These are phyloP conservation scores for Odonthalia washingtoniensis DNA, from an alignment of 31 red algal genomes.

Conservation along the genomic window DNA sequence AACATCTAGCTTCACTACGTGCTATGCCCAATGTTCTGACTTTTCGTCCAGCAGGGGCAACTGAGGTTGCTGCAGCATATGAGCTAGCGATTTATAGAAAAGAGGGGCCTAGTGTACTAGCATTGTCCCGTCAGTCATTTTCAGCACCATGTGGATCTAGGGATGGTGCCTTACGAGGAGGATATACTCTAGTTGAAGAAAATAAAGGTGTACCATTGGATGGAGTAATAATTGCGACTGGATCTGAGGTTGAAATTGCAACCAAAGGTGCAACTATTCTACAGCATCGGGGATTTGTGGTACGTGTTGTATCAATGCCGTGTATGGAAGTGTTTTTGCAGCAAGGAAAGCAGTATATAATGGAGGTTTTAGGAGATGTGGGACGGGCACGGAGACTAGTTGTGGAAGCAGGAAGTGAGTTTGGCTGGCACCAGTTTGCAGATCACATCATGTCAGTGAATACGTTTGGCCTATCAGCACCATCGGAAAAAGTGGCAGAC, in stretches of 20 bases:
- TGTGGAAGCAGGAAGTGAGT: slow-evolving; percentile 78
- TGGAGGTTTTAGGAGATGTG: slow-evolving; percentile 76
- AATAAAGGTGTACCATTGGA: slow-evolving; percentile 50
- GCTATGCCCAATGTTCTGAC: slow-evolving; percentile 87
- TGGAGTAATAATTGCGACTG: slow-evolving; percentile 88
- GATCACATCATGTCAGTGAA: too few species aligned
- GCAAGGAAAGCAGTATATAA: slow-evolving; percentile 83
- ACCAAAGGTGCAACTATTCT: slow-evolving; percentile 83
- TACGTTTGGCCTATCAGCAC: too few species aligned
- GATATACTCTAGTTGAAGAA: slow-evolving; percentile 78
- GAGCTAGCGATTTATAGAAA: slow-evolving; percentile 56
- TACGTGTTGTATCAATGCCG: slow-evolving; percentile 95
- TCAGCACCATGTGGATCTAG: slow-evolving; percentile 59
- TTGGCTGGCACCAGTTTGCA: slow-evolving; percentile 90
- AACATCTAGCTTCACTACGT: slow-evolving; percentile 87
- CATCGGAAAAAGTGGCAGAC: too few species aligned
- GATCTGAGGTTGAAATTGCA: slow-evolving; percentile 85
- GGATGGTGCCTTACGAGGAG: slow-evolving; percentile 82
- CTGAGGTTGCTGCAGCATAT: slow-evolving; percentile 86
- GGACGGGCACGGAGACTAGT: slow-evolving; percentile 64
- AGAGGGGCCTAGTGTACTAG: slow-evolving; percentile 69
- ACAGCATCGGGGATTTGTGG: slow-evolving; percentile 56
- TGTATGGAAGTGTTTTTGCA: slow-evolving; percentile 91
- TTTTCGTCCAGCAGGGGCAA: slow-evolving; percentile 88
- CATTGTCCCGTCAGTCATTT: slow-evolving; percentile 87